Evolutionary conservation across 208 protist species (phyloP).

Genomic region (Lotmaria passim): DNA sequence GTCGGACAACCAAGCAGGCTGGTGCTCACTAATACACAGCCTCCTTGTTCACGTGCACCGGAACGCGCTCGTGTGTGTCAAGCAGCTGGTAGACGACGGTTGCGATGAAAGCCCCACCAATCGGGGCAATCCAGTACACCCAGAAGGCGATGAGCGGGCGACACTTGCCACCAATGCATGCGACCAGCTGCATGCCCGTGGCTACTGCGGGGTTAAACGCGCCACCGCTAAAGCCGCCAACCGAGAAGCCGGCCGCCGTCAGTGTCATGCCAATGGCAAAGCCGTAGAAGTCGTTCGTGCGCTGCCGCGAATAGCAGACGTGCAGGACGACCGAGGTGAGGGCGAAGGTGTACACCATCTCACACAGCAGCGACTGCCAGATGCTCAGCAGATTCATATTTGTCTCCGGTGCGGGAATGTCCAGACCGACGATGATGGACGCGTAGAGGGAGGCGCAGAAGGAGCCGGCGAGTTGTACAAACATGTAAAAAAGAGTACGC

Average conservation of each 20-base stretch:
- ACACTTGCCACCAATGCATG: conserved; percentile 78
- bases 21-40: conserved; percentile 34
- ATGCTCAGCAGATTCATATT: conserved; percentile 45
- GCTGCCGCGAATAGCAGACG: conserved; percentile 83
- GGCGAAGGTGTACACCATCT: conserved; percentile 86
- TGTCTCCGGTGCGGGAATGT: conserved; percentile 61
- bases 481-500: conserved; percentile 69
- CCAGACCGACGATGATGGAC: conserved; percentile 73
- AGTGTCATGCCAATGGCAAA: conserved; percentile 81
- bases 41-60: conserved; percentile 30
- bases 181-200: conserved; percentile 72
- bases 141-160: conserved; percentile 70
- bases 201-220: conserved; percentile 87
- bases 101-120: conserved; percentile 80
- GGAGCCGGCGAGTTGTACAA: conserved; percentile 75
- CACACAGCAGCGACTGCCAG: conserved; percentile 75
- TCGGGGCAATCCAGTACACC: conserved; percentile 89
- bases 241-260: conserved; percentile 72
- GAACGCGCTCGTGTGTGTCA: conserved; percentile 64
- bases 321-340: conserved; percentile 83
- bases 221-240: conserved; percentile 65
- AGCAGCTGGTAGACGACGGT: conserved; percentile 85
- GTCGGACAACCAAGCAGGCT: not conserved
- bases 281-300: conserved; percentile 85
- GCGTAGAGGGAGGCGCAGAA: conserved; percentile 79